A percentile compares a stretch with the other conserved stretches of the same genome.
Evolutionary conservation across 2,329 filamentous ascomycete genomes (phyloP).

Genomic region (Paecilomyces fulvus): DNA sequence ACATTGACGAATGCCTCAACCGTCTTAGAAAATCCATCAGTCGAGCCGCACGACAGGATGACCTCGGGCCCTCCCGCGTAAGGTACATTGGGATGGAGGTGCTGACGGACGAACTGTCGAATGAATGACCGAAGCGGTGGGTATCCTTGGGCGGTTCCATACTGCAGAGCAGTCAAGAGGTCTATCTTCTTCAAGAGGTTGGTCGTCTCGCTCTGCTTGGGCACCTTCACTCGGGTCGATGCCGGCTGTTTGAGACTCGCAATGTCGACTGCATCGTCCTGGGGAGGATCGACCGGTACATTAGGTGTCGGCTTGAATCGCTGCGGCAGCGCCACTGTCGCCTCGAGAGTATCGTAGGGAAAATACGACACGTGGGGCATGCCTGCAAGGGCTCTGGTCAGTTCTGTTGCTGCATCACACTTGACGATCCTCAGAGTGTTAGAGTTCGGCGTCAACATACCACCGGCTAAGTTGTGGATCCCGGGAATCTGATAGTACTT

Average conservation of each 20-base stretch:
- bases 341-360: constrained; percentile 84
- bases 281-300: constrained; percentile 43
- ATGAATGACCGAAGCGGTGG: constrained; percentile 70
- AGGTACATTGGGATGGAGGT: constrained; percentile 72
- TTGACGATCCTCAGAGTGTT: neutral
- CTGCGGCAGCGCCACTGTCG: constrained; percentile 63
- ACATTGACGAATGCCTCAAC: constrained; percentile 67
- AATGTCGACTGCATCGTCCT: constrained; percentile 27
- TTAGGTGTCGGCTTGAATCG: constrained; percentile 67
- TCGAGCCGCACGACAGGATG: constrained; percentile 70
- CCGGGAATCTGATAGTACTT: constrained; percentile 65
- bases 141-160: constrained; percentile 75
- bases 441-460: constrained; percentile 26
- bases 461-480: constrained; percentile 54
- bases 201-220: constrained; percentile 53
- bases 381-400: constrained; percentile 41
- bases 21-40: constrained; percentile 75
- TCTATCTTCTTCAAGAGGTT: constrained; percentile 67
- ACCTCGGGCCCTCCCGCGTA: constrained; percentile 70
- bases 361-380: constrained; percentile 76
- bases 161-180: constrained; percentile 73
- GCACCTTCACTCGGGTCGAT: constrained; percentile 58
- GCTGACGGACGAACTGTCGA: constrained; percentile 65
- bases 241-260: constrained; percentile 24
- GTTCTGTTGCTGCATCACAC: neutral